phyloP scores from a whole-genome alignment of 2,329 filamentous ascomycete species.

The Lithohypha guttulata region DNA sequence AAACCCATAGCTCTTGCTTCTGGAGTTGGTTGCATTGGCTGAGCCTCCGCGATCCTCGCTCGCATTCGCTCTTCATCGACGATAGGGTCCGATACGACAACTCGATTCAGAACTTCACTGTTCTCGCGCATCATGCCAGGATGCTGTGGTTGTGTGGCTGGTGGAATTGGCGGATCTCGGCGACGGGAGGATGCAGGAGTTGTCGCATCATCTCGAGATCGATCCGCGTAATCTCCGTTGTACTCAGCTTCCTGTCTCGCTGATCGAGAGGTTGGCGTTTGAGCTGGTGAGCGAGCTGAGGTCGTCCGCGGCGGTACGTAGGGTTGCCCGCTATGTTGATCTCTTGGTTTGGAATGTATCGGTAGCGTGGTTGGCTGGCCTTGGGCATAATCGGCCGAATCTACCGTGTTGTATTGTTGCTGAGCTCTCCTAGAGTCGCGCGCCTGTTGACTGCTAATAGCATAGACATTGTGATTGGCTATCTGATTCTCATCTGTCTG shows the following conservation, averaged over 20 bases:
- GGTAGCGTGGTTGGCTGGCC: constrained; percentile 1
- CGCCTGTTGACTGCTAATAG: constrained; percentile 7
- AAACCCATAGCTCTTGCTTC: constrained; percentile 39
- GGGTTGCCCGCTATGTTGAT: constrained; percentile 51
- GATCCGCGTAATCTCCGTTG: constrained; percentile 32
- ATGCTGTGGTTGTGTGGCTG: constrained; percentile 35
- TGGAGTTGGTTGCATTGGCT: constrained; percentile 28
- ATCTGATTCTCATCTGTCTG: constrained; percentile 1
- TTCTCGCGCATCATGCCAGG: constrained; percentile 51
- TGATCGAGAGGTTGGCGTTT: constrained; percentile 31
- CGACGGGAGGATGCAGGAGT: constrained; percentile 35
- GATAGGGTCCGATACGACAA: constrained; percentile 64
- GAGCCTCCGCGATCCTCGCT: constrained; percentile 55
- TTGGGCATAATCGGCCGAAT: constrained; percentile 1
- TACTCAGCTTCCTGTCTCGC: constrained; percentile 30
- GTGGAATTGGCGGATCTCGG: constrained; percentile 35
- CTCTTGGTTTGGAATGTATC: constrained; percentile 25
- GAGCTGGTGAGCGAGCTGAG: constrained; percentile 42
- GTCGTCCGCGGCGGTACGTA: constrained; percentile 73
- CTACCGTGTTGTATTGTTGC: not conserved
- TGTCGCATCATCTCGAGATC: constrained; percentile 26
- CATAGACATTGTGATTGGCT: constrained; percentile 6
- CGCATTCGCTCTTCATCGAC: constrained; percentile 62
- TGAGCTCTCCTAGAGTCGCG: constrained; percentile 8
- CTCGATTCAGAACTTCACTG: constrained; percentile 66